Evolutionary conservation across 2,329 filamentous ascomycete genomes (phyloP), one percentile per base, ranked within the genome.

Genomic region (Paraphoma sp.): DNA sequence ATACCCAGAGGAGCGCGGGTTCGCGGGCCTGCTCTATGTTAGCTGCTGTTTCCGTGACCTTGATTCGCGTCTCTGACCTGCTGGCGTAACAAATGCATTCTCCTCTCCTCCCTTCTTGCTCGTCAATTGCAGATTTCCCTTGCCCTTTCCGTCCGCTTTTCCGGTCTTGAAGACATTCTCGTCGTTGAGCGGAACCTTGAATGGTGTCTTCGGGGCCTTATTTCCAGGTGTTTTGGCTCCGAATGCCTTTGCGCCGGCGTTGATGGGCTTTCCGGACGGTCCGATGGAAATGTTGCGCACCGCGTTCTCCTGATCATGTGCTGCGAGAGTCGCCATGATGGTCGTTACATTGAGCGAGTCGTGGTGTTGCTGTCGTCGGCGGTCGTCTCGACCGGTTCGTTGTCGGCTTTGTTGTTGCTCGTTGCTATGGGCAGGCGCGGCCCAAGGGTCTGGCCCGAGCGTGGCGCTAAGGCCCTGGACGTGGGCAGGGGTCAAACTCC

Each of bases 231-330:
- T 97, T 79, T 94, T 96, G 53, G 91, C 87, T 56, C 83, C 81
- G 50, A 88, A 78, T 55, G 81, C 83, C 79, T 83, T 87, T 56
- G 79, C 75, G 70, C 84, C 82, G 65, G 92, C 89, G 72, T 89
- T 89, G 64, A 89, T 79, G 48, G 87, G 87, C 77, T 96, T 97
- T 14, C 86, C 83, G 12, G 87, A 86, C 23, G 88, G 87, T 48
- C 83, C 85, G 57, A 87, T 84, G 73, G 93, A 91, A 74, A 90
- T 90, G 64, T 84, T 85, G 74, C 92, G 88, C 69, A 92, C 86
- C 76, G 92, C 80, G 78, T 97, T 97, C 78, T 97, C 93, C 80
- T 97, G 92, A 77, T 97, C 91, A 68, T 88, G 86, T 74, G 77
- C 72, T 89, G 84, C 58, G 91, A 90, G 73, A 92, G 83, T 92